Percentiles rank a stretch among this genome's conserved stretches.
Conservation (phyloP, 1,284 basidiomycete species). For the Rhodotorula sp. region DNA sequence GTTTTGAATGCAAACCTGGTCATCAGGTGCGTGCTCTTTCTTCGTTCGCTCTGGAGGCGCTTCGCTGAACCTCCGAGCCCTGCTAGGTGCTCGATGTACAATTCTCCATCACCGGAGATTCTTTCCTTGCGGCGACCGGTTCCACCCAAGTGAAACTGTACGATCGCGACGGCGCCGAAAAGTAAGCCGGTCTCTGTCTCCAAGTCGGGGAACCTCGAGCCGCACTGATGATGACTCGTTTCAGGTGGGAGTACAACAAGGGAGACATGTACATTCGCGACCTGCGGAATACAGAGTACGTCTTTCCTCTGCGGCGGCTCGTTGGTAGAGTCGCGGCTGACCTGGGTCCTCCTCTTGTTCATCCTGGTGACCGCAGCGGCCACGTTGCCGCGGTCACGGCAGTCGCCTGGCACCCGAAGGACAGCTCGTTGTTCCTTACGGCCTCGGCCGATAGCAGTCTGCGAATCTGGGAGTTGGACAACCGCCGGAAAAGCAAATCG, state of each 20-base stretch:
- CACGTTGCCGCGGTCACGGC: constrained; percentile 88
- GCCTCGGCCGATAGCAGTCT: constrained; percentile 88
- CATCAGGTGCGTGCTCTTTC: constrained; percentile 71
- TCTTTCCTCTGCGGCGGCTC: neutral
- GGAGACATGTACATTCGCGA: constrained; percentile 98
- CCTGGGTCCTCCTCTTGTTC: constrained; percentile 4
- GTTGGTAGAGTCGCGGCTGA: neutral
- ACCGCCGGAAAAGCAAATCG: constrained; percentile 82
- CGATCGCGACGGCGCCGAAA: constrained; percentile 82
- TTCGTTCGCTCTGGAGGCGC: neutral
- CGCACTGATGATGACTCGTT: neutral
- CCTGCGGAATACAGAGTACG: constrained; percentile 89
- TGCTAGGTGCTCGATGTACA: constrained; percentile 79
- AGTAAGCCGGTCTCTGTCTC: constrained; percentile 57
- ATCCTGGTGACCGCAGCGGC: constrained; percentile 59
- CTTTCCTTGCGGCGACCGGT: constrained; percentile 81
- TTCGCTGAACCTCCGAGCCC: neutral
- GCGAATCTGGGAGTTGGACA: constrained; percentile 90
- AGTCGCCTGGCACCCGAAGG: constrained; percentile 88
- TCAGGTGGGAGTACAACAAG: constrained; percentile 80
- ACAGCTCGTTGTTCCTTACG: constrained; percentile 80
- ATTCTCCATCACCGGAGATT: constrained; percentile 79
- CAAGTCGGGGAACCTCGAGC: neutral
- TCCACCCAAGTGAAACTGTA: constrained; percentile 85
- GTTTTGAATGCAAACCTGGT: constrained; percentile 86